Evolutionary conservation across 2,329 filamentous ascomycete genomes (phyloP), one percentile per base, ranked within the genome.

Genomic region (Pseudogymnoascus sp.): DNA sequence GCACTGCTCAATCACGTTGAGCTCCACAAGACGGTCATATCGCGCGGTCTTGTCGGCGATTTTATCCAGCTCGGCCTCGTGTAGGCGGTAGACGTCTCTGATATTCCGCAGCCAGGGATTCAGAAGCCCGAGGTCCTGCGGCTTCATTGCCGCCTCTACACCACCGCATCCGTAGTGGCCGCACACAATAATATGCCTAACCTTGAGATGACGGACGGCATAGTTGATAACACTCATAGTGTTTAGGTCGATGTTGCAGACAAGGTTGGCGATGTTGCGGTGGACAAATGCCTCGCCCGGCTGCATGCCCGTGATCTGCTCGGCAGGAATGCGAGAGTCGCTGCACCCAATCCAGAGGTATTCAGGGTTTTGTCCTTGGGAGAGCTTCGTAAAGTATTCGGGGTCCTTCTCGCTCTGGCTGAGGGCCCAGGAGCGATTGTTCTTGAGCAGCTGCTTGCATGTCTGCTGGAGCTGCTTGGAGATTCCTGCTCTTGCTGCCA

Each of bases 271-370:
- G 75, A 96, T 96, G 80, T 97, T 96, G 77, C 93, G 90, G 81
- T 96, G 91, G 69, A 96, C 88, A 76, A 96, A 97, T 71, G 93
- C 88, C 77, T 96, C 91, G 69, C 92, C 92, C n/a, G 92, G 90
- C 72, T 89, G 82, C 63, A 93, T 83, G 68, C 89, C 88, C 56
- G 91, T 86, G 74, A 97, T 87, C 72, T 90, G 90, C 72, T 93
- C 93, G 70, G 93, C 92, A n/a, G 93, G 93, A 73, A 93, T 90
- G 68, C 93, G 90, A 42, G 88, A 91, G 80, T 96, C 92, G 76
- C 88, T 88, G 82, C 92, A 97, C 59, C 93, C 92, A 72, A 96
- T 90, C 90, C 91, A 96, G 62, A 90, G 82, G 75, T 90, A 90
- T 71, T 90, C 86, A 63, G 88, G 88, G 15, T 77, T 77, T 77